phyloP scores from a whole-genome alignment of 1,139 yeast species.

The Sugiyamaella pinicola region DNA sequence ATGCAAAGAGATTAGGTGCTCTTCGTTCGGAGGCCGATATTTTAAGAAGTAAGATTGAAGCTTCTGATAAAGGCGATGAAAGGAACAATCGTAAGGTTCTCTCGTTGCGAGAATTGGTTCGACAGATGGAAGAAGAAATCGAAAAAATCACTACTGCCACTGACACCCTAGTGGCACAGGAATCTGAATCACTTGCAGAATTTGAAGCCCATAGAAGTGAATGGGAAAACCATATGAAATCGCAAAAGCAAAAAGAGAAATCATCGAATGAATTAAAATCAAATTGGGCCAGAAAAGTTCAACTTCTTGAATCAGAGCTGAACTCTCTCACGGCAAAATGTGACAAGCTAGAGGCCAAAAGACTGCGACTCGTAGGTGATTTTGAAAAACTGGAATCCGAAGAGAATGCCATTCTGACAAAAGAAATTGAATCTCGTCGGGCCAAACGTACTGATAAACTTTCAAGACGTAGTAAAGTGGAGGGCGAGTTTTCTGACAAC shows the following conservation, averaged over 20 bases:
- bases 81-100: conserved; percentile 39
- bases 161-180: conserved; percentile 27
- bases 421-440: conserved; percentile 27
- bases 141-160: conserved; percentile 27
- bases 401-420: conserved; percentile 22
- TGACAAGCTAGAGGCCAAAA: conserved; percentile 34
- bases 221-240: conserved; percentile 28
- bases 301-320: conserved; percentile 31
- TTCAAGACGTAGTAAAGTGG: conserved; percentile 32
- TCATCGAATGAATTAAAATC: conserved; percentile 27
- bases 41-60: conserved; percentile 37
- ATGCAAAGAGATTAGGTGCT: conserved; percentile 39
- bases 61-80: conserved; percentile 43
- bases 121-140: conserved; percentile 42
- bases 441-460: conserved; percentile 29
- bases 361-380: conserved; percentile 30
- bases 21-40: conserved; percentile 42
- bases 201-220: conserved; percentile 27
- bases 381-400: conserved; percentile 30
- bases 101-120: conserved; percentile 40
- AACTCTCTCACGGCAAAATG: conserved; percentile 26
- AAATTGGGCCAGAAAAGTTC: conserved; percentile 31
- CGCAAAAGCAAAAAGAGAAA: conserved; percentile 28
- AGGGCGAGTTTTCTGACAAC: conserved; percentile 41
- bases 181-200: conserved; percentile 24